Evolutionary conservation across 148 eudicot genomes (phyloP), one percentile per base, ranked within the genome.

Genomic region (Camellia japonica): DNA sequence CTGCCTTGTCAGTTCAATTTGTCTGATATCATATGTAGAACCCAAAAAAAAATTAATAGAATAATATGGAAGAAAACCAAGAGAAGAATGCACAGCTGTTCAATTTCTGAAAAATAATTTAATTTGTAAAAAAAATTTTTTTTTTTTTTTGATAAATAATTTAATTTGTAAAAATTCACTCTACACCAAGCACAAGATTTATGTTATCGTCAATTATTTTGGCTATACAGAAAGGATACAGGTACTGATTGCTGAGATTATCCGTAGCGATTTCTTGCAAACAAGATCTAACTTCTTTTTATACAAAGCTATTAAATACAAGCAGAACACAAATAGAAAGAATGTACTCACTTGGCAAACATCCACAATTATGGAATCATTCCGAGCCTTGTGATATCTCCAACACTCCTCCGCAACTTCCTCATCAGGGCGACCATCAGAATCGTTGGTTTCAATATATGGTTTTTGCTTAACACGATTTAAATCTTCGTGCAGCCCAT

Each of bases 401-500:
- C 98, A 94, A 78, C 91, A 93, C 81, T 94, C 98, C 81, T 90
- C 90, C 15, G 98, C 98, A 81, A 91, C 92, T 73, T 94, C 98
- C 83, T 91, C 93, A 75, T 94, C 98, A 72, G 87, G 92, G 49
- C 95, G 90, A 64, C 93, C 90, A 83, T 93, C 94, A 68, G 88
- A 89, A 88, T 94, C 97, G 85, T 93, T 93, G 79, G 89, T 88
- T 79, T 93, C 97, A 75, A 94, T 77, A 73, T 94, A 94, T 41
- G 97, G 98, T 78, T 94, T 94, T 74, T 90, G 91, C 86, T 91
- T 94, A 11, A 94, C 98, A 83, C 97, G 98, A 79, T 94, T 94
- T 82, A 94, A 83, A 80, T 94, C 98, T 88, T 94, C 98, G 87
- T 94, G 98, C 87, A 94, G 80, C 65, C 98, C 98, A 82, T 94